Percentiles rank a stretch among this genome's conserved stretches.
These are phyloP conservation scores for Beauveria pseudobassiana DNA, from an alignment of 2,329 filamentous ascomycete species.

Conservation along the genomic window DNA sequence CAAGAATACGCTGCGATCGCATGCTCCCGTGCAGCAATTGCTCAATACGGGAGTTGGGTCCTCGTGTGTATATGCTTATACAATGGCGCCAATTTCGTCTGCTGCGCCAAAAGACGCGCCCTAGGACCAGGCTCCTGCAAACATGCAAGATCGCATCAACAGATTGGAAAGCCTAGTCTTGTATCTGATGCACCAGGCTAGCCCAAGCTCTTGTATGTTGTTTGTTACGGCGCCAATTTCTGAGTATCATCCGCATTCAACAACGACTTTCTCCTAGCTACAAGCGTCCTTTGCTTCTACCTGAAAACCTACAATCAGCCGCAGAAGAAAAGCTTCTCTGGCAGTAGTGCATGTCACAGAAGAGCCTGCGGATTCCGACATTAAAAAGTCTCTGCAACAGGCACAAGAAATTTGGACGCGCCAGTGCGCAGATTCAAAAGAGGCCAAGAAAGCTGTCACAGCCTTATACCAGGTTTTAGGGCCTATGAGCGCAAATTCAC, in stretches of 20 bases:
- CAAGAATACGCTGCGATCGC: conserved; percentile 20
- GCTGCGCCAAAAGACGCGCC: not conserved
- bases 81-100: not conserved
- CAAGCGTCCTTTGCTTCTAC: not conserved
- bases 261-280: not conserved
- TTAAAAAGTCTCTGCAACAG: not conserved
- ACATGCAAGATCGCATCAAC: conserved; percentile 15
- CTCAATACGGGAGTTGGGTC: conserved; percentile 12
- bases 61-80: conserved; percentile 17
- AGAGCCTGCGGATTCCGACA: not conserved
- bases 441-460: not conserved
- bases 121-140: not conserved
- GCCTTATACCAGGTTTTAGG: not conserved
- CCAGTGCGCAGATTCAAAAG: not conserved
- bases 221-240: too few relatives aligned
- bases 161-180: conserved; percentile 25
- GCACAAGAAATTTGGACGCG: not conserved
- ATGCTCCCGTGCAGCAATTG: conserved; percentile 19
- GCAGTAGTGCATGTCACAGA: not conserved
- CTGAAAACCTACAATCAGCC: not conserved
- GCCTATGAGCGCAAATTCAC: not conserved
- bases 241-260: not conserved
- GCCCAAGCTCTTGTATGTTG: too few relatives aligned
- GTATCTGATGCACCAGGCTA: conserved; percentile 17
- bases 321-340: too few relatives aligned